phyloP scores from a whole-genome alignment of 805 yeast species.

The Dipodascopsis uninucleata region DNA sequence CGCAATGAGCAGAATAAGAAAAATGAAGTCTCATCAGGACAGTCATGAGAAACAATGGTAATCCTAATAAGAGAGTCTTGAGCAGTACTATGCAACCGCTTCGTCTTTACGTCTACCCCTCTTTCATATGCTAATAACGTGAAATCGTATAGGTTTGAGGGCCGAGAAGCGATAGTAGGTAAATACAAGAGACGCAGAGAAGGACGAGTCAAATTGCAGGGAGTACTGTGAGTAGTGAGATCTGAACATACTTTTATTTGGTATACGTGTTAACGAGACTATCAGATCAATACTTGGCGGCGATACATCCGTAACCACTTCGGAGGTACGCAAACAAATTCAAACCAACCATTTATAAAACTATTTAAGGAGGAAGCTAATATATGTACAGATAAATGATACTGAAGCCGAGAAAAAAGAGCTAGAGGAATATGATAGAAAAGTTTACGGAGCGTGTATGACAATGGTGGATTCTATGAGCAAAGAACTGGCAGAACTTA shows the following conservation, averaged over 20 bases:
- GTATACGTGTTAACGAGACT: neutral
- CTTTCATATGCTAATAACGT: neutral
- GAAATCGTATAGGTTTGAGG: slow-evolving; percentile 10
- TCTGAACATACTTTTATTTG: neutral
- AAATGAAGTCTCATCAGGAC: slow-evolving; percentile 18
- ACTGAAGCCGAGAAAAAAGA: slow-evolving; percentile 9
- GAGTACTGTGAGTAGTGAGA: slow-evolving; percentile 5
- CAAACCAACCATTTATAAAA: neutral
- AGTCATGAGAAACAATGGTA: slow-evolving; percentile 24
- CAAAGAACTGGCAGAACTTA: slow-evolving; percentile 13
- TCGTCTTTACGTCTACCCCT: neutral
- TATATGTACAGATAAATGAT: slow-evolving; percentile 8
- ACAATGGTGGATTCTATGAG: slow-evolving; percentile 16
- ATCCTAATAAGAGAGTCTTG: neutral
- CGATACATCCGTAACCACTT: slow-evolving; percentile 5
- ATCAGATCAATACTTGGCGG: slow-evolving; percentile 15
- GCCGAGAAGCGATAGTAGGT: slow-evolving; percentile 12
- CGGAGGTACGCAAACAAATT: slow-evolving; percentile 4
- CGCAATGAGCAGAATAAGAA: slow-evolving; percentile 6
- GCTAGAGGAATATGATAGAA: slow-evolving; percentile 13
- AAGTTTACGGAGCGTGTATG: slow-evolving; percentile 18
- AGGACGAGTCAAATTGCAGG: slow-evolving; percentile 8
- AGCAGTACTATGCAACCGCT: neutral
- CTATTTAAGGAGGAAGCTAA: neutral
- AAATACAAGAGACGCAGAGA: slow-evolving; percentile 13